Base-by-base conservation (phyloP, 495 filamentous ascomycete genomes). In the Aspergillus affinis region DNA sequence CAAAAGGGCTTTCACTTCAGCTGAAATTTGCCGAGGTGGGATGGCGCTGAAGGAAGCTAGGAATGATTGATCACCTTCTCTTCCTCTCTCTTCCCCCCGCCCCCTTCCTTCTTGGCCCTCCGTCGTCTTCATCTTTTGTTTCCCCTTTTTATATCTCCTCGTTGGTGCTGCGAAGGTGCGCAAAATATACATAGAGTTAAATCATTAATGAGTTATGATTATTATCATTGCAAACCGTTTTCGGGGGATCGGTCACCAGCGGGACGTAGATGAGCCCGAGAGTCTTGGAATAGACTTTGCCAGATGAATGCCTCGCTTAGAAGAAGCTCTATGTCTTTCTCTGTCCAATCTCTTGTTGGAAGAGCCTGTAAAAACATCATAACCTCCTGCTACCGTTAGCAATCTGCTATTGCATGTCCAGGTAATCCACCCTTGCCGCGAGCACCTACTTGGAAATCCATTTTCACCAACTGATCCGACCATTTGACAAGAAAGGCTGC, bases 351-450 rank as follows among this genome's bases (percentile, higher is more conserved):
- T 58, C 87, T 87, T n/a, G 95, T 98, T 8, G 94, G 94, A 60
- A 98, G 75, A 36, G 93, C 90, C 77, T 98, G 94, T 27, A 98
- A 79, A 67, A 98, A 98, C 93, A 98, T 98, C 94, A 98, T 98
- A 57, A 96, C 86, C 70, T 97, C 93, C 80, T 97, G 81, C 29
- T 20, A 49, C 19, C 23, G 68, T 65, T 23, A 29, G 21, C 50
- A 32, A n/a, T 52, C 15, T 27, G 8, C 8, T n/a, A 27, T 65
- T 55, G 65, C 62, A 23, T 54, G 27, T 23, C 51, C 13, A 18
- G 6, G 9, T 51, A 48, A 15, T 12, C 23, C 15, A 27, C 10
- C 48, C 23, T 12, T 8, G 23, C 29, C 0, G 10, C 9, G 51
- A 26, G 13, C 23, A 62, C 71, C 6, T 71, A 84, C 84, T 74